These are phyloP conservation scores for Aspergillus sclerotiicarbonarius DNA, from an alignment of 495 filamentous ascomycete species.

Conservation along the genomic window DNA sequence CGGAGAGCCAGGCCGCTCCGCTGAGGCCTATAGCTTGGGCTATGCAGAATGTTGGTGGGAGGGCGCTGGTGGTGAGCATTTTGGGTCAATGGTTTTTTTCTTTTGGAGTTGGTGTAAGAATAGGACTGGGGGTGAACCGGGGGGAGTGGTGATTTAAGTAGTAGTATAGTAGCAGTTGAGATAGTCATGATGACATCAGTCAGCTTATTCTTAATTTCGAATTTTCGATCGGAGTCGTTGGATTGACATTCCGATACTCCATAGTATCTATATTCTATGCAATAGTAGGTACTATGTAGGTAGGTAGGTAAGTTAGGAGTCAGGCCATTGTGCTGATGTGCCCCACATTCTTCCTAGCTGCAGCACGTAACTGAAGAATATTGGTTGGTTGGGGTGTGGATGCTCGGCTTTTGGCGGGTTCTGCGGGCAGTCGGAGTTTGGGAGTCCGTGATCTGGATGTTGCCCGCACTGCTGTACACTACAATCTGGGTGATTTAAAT, in stretches of 20 bases:
- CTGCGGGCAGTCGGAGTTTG: neutral
- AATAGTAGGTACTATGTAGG: no score
- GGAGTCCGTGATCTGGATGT: no score
- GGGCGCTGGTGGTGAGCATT: constrained; percentile 18
- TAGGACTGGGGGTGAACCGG: neutral
- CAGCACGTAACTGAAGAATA: no score
- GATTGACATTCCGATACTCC: no score
- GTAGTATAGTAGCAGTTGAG: neutral
- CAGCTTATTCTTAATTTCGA: neutral
- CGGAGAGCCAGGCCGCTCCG: constrained; percentile 33
- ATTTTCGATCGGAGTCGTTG: no score
- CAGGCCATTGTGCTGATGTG: neutral
- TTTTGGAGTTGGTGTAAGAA: neutral
- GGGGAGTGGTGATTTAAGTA: no score
- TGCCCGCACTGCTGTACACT: no score
- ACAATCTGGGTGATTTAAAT: no score
- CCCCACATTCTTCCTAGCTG: no score
- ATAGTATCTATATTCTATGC: no score
- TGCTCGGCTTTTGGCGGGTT: neutral
- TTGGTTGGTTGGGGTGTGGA: no score
- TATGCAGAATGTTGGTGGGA: constrained; percentile 23
- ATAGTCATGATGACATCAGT: neutral
- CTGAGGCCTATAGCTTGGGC: constrained; percentile 34
- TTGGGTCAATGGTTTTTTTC: neutral
- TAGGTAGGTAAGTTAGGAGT: neutral